Evolutionary conservation across 177 flowering plant species (phyloP), one percentile per base, ranked within the genome.

Genomic region (Tripterygium wilfordii): DNA sequence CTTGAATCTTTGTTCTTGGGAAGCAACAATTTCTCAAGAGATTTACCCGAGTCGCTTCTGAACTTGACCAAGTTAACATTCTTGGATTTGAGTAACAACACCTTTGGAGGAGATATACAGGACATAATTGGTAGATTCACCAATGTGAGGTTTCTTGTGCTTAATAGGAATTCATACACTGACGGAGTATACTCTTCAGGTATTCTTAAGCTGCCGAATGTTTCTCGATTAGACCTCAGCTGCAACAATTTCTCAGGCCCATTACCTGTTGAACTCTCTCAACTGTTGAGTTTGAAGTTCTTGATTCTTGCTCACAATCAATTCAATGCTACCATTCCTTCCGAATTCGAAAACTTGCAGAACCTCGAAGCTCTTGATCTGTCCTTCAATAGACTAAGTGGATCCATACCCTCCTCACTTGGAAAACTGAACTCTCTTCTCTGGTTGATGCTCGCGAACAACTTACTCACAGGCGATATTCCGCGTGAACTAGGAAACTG

Each of bases 401-500:
- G 97, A 0, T n/a, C 68, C 7, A 90, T 90, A 13, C 97, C 97
- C 8, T 26, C 71, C 10, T 61, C 64, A 20, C 48, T 90, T n/a
- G 97, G 97, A 27, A 82, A 78, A 13, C 49, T 87, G 57, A 76
- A 17, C 4, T 90, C 91, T 12, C 76, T 90, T 12, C 48, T 90
- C 17, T 90, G 96, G 97, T 48, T 90, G 54, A 85, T 90, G 97
- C 86, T 90, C 4, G 94, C 91, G 3, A 65, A 72, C 57, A 90
- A 90, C 51, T 41, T 53, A 0, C 62, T 87, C 1, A 49, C 78
- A 0, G 97, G 91, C 5, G 74, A 61, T 54, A 85, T 90, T 25
- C 97, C 96, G 3, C 58, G 56, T 0, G 91, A 85, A 64, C 48
- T 90, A 26, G 97, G 97, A 10, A 84, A 76, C 44, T 90, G 97